Evolutionary conservation across 208 protist genomes (phyloP), one percentile per base, ranked within the genome.

Genomic region (Giardia muris): DNA sequence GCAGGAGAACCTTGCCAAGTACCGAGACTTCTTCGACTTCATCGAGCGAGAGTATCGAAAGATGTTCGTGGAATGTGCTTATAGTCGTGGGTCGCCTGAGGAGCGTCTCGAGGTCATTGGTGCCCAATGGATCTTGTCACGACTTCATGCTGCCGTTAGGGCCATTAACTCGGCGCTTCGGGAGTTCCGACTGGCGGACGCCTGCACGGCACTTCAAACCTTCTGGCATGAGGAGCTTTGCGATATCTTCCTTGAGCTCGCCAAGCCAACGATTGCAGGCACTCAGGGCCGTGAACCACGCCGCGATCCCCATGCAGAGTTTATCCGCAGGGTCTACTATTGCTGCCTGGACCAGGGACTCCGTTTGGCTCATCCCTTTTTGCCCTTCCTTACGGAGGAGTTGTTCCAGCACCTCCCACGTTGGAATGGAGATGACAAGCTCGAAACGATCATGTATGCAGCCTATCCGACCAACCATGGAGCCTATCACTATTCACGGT

Each of bases 341-440:
- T 0, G n/a, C 10, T 48, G n/a, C 67, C 43, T 93, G 0, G 93
- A 92, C n/a, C 44, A 10, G 1, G 22, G n/a, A 4, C 46, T 93
- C 0, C 3, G 90, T 89, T 87, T 99, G 91, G 94, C 99, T 0
- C 98, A 99, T 94, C 98, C 98, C 47, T 98, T 99, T 95, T 99
- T 99, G 98, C 99, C 99, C 43, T 99, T 98, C 93, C 92, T 99
- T 46, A 98, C 98, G 42, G 99, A 99, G 96, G 98, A 99, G 94
- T 93, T 99, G 0, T 99, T 97, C 96, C 98, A 99, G 94, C 96
- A 96, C 92, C 87, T 98, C 94, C 95, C 95, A 43, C 86, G 48
- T 30, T 86, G 87, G 43, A 3, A 4, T 44, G 22, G 0, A 39
- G 92, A 92, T 1, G 46, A 67, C 1, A 1, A 3, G 0, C 42